phyloP scores from a whole-genome alignment of 2,329 filamentous ascomycete genomes.

The Myriosclerotinia scirpicola region DNA sequence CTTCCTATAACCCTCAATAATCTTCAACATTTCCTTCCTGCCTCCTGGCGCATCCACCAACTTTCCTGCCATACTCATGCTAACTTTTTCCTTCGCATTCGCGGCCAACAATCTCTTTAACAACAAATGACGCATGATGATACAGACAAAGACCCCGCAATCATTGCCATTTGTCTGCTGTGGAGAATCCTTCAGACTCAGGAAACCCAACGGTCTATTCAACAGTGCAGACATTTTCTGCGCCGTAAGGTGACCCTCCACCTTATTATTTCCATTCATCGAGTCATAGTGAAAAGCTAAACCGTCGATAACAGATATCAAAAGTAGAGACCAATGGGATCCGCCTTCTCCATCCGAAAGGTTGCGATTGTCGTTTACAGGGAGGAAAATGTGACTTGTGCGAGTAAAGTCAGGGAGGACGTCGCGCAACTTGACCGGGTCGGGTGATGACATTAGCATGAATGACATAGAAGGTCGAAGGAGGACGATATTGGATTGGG shows the following conservation, averaged over 20 bases:
- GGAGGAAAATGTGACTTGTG: slow-evolving; percentile 91
- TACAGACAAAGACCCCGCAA: slow-evolving; percentile 93
- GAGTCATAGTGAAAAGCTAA: slow-evolving; percentile 98
- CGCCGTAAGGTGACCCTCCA: slow-evolving; percentile 69
- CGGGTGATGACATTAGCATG: slow-evolving; percentile 75
- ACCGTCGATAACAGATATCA: slow-evolving; percentile 84
- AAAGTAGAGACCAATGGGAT: slow-evolving; percentile 89
- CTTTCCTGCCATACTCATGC: slow-evolving; percentile 88
- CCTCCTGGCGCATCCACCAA: slow-evolving; percentile 77
- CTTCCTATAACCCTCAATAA: slow-evolving; percentile 82
- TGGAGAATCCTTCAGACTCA: slow-evolving; percentile 80
- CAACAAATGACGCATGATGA: slow-evolving; percentile 92
- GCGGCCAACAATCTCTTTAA: slow-evolving; percentile 78
- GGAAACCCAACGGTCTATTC: slow-evolving; percentile 66
- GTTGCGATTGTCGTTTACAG: slow-evolving; percentile 85
- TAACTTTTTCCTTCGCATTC: slow-evolving; percentile 80
- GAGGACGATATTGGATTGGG: slow-evolving; percentile 82
- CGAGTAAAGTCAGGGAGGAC: slow-evolving; percentile 78
- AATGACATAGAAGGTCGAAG: slow-evolving; percentile 92
- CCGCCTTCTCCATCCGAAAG: slow-evolving; percentile 80
- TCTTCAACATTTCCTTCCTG: slow-evolving; percentile 86
- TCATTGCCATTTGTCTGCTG: slow-evolving; percentile 92
- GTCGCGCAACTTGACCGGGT: slow-evolving; percentile 56
- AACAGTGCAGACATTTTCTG: slow-evolving; percentile 70
- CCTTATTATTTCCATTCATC: slow-evolving; percentile 70